Evolutionary conservation across 1,284 basidiomycete genomes (phyloP).

Genomic region (Ustilago hordei): DNA sequence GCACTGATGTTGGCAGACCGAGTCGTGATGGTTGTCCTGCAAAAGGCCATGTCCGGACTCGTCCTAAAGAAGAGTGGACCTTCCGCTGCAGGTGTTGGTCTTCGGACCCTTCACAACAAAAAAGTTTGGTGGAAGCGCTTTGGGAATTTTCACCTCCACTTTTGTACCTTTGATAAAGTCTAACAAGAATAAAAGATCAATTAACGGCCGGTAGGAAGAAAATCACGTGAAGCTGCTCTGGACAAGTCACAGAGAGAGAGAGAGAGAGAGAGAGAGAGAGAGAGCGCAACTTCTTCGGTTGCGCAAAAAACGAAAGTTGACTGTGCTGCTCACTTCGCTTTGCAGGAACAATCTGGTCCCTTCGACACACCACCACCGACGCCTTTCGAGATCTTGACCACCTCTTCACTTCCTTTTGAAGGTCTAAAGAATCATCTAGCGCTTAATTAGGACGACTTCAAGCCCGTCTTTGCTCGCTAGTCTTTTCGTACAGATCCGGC

Average conservation of each 20-base stretch:
- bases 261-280: conserved; percentile 1
- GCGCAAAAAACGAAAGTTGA: conserved; percentile 19
- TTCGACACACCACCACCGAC: background rate
- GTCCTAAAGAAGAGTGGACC: background rate
- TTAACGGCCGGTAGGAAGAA: conserved; percentile 41
- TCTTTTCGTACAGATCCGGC: too few relatives aligned
- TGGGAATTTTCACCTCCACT: background rate
- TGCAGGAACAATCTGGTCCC: background rate
- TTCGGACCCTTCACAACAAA: conserved; percentile 6
- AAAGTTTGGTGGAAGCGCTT: conserved; percentile 6
- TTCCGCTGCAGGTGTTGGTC: conserved; percentile 5
- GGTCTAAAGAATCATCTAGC: background rate
- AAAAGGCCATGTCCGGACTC: too few relatives aligned
- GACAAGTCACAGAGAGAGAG: conserved; percentile 13
- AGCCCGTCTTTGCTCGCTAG: background rate
- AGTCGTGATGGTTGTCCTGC: background rate
- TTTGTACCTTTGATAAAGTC: background rate
- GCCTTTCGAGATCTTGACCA: background rate
- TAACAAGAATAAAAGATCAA: background rate
- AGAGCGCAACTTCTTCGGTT: conserved; percentile 5
- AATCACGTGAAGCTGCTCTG: conserved; percentile 42
- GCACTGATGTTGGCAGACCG: conserved; percentile 27
- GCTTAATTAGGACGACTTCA: background rate
- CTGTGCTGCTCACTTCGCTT: background rate
- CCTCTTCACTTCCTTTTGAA: background rate